These are phyloP conservation scores for Phoma sp. DNA, from an alignment of 2,329 filamentous ascomycete species.

Conservation along the genomic window DNA sequence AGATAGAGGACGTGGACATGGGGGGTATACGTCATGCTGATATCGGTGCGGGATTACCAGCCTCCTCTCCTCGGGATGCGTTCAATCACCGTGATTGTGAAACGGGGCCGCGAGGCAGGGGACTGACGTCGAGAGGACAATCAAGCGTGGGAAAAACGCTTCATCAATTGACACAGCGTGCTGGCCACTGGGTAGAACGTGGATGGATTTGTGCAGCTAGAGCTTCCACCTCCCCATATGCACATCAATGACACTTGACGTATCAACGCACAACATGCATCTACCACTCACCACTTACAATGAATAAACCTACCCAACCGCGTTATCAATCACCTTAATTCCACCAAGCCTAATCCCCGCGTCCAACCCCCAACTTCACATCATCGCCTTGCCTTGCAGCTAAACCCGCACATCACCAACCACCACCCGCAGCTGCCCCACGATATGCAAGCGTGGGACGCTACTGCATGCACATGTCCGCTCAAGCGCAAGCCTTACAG, in stretches of 20 bases:
- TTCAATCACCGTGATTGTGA: not conserved
- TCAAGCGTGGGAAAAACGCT: not conserved
- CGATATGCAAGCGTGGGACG: constrained; percentile 8
- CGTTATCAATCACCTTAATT: not conserved
- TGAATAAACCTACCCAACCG: not conserved
- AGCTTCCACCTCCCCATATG: not conserved
- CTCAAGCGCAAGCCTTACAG: constrained; percentile 3
- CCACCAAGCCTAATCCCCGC: not conserved
- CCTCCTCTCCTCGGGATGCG: constrained; percentile 1
- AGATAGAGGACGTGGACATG: not conserved
- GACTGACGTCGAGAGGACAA: constrained; percentile 4
- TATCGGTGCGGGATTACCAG: constrained; percentile 2
- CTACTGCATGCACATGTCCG: constrained; percentile 16
- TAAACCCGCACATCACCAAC: constrained; percentile 13
- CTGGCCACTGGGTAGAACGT: not conserved
- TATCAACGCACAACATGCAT: not conserved
- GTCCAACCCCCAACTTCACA: not conserved
- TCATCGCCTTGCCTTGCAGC: not conserved
- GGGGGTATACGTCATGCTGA: constrained; percentile 13
- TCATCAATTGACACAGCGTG: constrained; percentile 1
- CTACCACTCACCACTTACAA: not conserved
- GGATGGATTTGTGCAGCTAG: constrained; percentile 5
- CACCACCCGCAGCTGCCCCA: constrained; percentile 16
- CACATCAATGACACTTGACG: not conserved
- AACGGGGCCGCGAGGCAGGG: not conserved